phyloP scores from a whole-genome alignment of 148 eudicot genomes.

The Rhododendron mucronatum region DNA sequence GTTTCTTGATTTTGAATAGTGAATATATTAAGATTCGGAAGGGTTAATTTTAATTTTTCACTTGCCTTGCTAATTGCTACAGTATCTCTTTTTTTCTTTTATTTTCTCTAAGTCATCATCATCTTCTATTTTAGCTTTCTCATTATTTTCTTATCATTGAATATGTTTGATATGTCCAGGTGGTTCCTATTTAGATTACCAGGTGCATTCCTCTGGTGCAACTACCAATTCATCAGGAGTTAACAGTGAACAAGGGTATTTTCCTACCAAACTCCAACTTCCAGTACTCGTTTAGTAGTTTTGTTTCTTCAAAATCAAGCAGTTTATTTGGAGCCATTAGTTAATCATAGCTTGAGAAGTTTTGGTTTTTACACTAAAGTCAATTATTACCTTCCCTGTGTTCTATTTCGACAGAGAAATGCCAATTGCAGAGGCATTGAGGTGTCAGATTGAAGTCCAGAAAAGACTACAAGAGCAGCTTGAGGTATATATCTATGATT shows the following conservation, averaged over 20 bases:
- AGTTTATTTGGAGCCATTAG: neutral
- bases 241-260: constrained; percentile 35
- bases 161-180: constrained; percentile 12
- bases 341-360: neutral
- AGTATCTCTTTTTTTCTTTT: neutral
- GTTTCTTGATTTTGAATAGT: neutral
- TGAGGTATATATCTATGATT: constrained; percentile 26
- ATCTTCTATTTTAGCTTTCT: neutral
- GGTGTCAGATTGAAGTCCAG: constrained; percentile 53
- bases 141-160: neutral
- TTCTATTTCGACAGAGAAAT: constrained; percentile 35
- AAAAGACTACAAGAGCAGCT: constrained; percentile 55
- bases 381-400: neutral
- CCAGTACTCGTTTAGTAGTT: neutral
- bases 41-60: neutral
- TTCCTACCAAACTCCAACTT: neutral
- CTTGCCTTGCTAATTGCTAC: neutral
- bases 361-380: neutral
- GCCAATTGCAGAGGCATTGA: constrained; percentile 44
- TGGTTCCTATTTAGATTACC: constrained; percentile 29
- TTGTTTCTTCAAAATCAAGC: neutral
- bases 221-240: constrained; percentile 24
- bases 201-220: constrained; percentile 21
- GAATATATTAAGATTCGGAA: neutral
- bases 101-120: neutral